phyloP scores from a whole-genome alignment of 2,329 filamentous ascomycete species.

The Zymoseptoria tritici region DNA sequence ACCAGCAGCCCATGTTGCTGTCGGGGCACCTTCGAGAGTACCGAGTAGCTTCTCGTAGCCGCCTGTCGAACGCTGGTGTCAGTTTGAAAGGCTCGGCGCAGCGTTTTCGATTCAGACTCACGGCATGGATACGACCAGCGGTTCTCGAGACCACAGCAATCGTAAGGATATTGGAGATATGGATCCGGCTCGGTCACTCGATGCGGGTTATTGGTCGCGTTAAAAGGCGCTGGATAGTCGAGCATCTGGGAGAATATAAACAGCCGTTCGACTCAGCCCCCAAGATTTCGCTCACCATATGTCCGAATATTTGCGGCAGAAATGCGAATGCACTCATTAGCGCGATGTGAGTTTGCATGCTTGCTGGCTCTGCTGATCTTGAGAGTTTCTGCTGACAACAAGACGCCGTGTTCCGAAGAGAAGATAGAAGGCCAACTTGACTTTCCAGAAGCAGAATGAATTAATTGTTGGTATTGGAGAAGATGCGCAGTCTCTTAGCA shows the following conservation, averaged over 20 bases:
- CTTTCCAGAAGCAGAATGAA: too few relatives aligned
- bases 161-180: constrained; percentile 38
- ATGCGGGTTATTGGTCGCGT: constrained; percentile 39
- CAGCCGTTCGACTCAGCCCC: neutral
- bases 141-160: constrained; percentile 36
- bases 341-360: neutral
- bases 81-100: neutral
- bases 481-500: neutral
- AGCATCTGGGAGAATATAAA: constrained; percentile 26
- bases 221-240: constrained; percentile 37
- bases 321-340: neutral
- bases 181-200: constrained; percentile 29
- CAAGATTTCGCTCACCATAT: constrained; percentile 24
- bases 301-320: constrained; percentile 15
- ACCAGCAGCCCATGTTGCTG: constrained; percentile 38
- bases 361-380: neutral
- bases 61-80: neutral
- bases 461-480: too few relatives aligned
- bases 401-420: too few relatives aligned
- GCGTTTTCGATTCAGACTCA: neutral
- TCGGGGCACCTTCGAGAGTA: constrained; percentile 36
- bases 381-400: too few relatives aligned
- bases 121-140: constrained; percentile 31
- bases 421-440: too few relatives aligned
- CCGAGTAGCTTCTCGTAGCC: constrained; percentile 40